Evolutionary conservation across 352 stramenopile genomes (phyloP).

Genomic region (Lagenidium giganteum): DNA sequence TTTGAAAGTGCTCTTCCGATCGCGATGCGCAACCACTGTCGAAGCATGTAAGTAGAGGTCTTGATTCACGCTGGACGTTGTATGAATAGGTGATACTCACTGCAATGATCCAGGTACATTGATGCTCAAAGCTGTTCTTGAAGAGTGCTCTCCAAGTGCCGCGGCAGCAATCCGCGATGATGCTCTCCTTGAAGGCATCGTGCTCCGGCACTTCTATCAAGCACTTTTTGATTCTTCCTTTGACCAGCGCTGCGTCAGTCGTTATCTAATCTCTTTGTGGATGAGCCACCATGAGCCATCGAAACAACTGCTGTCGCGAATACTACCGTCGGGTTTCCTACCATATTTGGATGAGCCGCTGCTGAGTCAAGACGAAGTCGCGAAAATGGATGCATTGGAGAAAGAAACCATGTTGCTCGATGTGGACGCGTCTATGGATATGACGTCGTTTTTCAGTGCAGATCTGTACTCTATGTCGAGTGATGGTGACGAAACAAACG

Average conservation of each 20-base stretch:
- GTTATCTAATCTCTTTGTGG: constrained; percentile 95
- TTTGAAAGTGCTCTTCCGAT: constrained; percentile 88
- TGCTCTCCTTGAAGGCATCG: constrained; percentile 89
- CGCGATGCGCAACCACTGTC: constrained; percentile 80
- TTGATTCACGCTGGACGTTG: too few species aligned
- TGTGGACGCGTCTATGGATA: constrained; percentile 25
- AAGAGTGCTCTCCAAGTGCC: constrained; percentile 80
- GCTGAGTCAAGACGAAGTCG: constrained; percentile 69
- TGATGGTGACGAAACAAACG: too few species aligned
- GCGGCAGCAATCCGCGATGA: constrained; percentile 86
- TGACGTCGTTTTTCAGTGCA: too few species aligned
- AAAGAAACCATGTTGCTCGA: constrained; percentile 39
- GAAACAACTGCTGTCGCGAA: constrained; percentile 86
- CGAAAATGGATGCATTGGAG: constrained; percentile 87
- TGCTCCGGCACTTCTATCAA: constrained; percentile 92
- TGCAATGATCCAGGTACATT: constrained; percentile 85
- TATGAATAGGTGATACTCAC: too few species aligned
- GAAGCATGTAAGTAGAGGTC: constrained; percentile 56
- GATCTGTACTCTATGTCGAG: too few species aligned
- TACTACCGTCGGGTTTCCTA: constrained; percentile 89
- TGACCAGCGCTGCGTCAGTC: constrained; percentile 90
- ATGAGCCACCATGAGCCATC: constrained; percentile 88
- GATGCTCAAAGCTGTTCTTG: constrained; percentile 88
- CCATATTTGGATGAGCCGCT: constrained; percentile 82
- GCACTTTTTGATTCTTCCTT: constrained; percentile 91